These are phyloP conservation scores for Penicillium sp. DNA, from an alignment of 2,329 filamentous ascomycete species.

Conservation along the genomic window DNA sequence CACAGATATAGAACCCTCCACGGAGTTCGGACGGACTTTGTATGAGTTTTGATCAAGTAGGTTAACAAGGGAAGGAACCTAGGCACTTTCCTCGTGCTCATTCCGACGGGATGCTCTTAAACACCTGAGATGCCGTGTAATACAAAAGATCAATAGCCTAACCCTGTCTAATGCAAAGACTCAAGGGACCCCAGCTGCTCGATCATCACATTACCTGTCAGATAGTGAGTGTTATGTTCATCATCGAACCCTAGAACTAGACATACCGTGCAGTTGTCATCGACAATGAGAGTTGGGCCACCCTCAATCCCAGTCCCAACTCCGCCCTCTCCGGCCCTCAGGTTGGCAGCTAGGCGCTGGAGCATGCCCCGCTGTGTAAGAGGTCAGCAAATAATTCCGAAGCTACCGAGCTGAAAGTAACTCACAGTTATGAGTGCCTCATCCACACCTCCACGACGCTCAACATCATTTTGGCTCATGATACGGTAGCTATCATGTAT, in stretches of 20 bases:
- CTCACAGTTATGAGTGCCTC: constrained; percentile 56
- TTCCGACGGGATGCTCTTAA: too few species aligned
- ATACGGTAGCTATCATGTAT: constrained; percentile 61
- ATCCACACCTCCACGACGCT: constrained; percentile 55
- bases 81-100: too few species aligned
- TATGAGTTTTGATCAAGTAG: too few species aligned
- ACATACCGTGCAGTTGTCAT: constrained; percentile 47
- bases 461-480: constrained; percentile 59
- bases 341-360: constrained; percentile 42
- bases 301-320: constrained; percentile 24
- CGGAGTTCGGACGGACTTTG: too few species aligned
- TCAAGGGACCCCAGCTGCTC: background rate
- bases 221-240: constrained; percentile 8
- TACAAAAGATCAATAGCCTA: too few species aligned
- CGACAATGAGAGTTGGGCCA: constrained; percentile 38
- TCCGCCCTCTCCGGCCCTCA: constrained; percentile 38
- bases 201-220: constrained; percentile 33
- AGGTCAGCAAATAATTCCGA: constrained; percentile 5
- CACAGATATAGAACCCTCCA: too few species aligned
- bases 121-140: too few species aligned
- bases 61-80: too few species aligned
- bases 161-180: background rate
- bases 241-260: background rate
- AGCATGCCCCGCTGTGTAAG: constrained; percentile 46
- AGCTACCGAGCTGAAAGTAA: constrained; percentile 8